Base-by-base conservation (phyloP, 2,329 filamentous ascomycete genomes). In the Penicillium rolfsii region DNA sequence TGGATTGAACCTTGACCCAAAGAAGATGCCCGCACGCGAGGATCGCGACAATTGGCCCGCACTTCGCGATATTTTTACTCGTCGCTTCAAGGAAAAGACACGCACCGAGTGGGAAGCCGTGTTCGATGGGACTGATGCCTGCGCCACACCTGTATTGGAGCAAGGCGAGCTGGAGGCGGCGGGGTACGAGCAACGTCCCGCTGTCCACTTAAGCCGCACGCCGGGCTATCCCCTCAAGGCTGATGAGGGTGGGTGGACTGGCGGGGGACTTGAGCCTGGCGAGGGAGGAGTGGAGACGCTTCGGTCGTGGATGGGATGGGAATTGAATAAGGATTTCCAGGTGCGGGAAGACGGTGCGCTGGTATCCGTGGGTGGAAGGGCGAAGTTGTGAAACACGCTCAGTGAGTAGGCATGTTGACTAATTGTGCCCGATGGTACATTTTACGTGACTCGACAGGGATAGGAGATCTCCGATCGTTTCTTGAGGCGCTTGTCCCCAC, bases 91-190 rank as follows among this genome's bases (percentile, higher is more conserved):
- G 73, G 76, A 80, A 48, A 91, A 87, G 78, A 89, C 89, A 4
- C 83, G 93, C 36, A 73, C 77, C 0, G 89, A 96, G 74, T 98
- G 94, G 94, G 94, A 97, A 77, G 73, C 62, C 3, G 80, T 96
- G 5, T 98, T 97, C 73, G 91, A 96, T 73, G 91, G 90, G 11
- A 95, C 91, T 0, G 94, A 98, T 78, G 94, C 94, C 1, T 98
- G 94, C 75, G 92, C 90, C 64, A 92, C 91, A n/a, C 94, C 94
- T 0, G 91, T 98, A 1, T 80, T 97, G 45, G 88, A 87, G 36
- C 91, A 92, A 66, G 71, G 68, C 0, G 93, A 97, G 77, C 80
- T 97, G 46, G 85, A 91, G 70, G 65, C 74, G n/a, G 78, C 74
- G 22, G 83, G 82, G 0, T 87, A 76, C 63, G 78, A 82, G 35